Evolutionary conservation across 2,329 filamentous ascomycete species (phyloP).

Genomic region (Aspergillaceae sp.): DNA sequence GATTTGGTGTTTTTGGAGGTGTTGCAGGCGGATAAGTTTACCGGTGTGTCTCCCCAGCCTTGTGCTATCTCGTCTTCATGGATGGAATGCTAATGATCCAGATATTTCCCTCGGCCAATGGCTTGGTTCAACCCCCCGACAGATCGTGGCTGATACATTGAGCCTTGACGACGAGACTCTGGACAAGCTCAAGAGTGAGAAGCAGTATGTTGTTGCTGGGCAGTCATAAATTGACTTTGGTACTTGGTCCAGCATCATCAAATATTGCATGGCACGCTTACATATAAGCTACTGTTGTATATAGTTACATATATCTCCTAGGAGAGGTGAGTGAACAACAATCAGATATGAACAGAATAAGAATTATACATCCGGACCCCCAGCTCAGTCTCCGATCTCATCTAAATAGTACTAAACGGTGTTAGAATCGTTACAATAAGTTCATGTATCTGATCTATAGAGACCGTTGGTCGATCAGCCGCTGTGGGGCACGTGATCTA

Average conservation of each 20-base stretch:
- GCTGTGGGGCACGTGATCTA: too few relatives aligned
- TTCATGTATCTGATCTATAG: too few relatives aligned
- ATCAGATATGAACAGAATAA: too few relatives aligned
- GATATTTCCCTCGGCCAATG: constrained; percentile 41
- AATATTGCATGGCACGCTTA: not conserved
- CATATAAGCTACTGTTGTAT: not conserved
- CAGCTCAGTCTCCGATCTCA: too few relatives aligned
- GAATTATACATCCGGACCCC: too few relatives aligned
- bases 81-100: constrained; percentile 21
- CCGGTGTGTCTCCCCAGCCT: constrained; percentile 14
- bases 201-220: constrained; percentile 38
- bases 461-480: too few relatives aligned
- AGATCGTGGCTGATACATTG: constrained; percentile 52
- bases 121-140: constrained; percentile 45
- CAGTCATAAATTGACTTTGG: not conserved
- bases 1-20: constrained; percentile 70
- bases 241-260: not conserved
- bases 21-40: constrained; percentile 61
- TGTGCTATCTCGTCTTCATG: too few relatives aligned
- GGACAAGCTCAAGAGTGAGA: constrained; percentile 35
- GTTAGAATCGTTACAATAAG: too few relatives aligned
- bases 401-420: too few relatives aligned
- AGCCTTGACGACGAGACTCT: constrained; percentile 35
- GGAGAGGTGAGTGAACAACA: too few relatives aligned
- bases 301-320: too few relatives aligned